A percentile compares a stretch with the other conserved stretches of the same genome.
phyloP scores from a whole-genome alignment of 2,329 filamentous ascomycete genomes.

The Falciphora oryzae region DNA sequence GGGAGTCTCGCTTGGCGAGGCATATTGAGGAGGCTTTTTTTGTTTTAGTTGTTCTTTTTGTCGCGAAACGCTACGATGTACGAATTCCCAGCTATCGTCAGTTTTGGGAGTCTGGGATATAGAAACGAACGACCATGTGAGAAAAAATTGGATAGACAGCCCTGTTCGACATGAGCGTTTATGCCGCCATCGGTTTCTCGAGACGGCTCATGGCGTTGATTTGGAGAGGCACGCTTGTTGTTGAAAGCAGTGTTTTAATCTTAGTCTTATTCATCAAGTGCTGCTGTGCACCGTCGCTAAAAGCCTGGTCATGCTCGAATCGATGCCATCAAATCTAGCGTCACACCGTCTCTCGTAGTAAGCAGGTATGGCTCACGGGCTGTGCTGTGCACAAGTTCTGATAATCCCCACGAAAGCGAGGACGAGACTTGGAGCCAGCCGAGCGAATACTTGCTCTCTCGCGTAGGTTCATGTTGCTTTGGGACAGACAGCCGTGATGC shows the following conservation, averaged over 20 bases:
- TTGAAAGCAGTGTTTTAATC: not conserved
- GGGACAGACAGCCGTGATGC: not conserved
- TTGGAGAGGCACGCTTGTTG: not conserved
- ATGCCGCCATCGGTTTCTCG: not conserved
- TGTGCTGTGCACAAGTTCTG: not conserved
- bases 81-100: not conserved
- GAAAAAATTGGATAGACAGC: not conserved
- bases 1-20: not conserved
- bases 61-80: not conserved
- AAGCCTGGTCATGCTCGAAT: too few species aligned
- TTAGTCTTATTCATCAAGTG: not conserved
- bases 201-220: not conserved
- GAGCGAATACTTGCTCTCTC: not conserved
- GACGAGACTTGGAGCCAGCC: not conserved
- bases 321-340: too few species aligned
- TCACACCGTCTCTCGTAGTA: not conserved
- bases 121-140: not conserved
- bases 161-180: not conserved
- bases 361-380: not conserved
- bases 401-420: not conserved
- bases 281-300: not conserved
- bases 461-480: not conserved
- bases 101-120: too few species aligned
- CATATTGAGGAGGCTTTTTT: not conserved
- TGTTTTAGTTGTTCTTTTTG: not conserved